phyloP scores from a whole-genome alignment of 2,329 filamentous ascomycete genomes.

The Hymenoscyphus fraxineus region DNA sequence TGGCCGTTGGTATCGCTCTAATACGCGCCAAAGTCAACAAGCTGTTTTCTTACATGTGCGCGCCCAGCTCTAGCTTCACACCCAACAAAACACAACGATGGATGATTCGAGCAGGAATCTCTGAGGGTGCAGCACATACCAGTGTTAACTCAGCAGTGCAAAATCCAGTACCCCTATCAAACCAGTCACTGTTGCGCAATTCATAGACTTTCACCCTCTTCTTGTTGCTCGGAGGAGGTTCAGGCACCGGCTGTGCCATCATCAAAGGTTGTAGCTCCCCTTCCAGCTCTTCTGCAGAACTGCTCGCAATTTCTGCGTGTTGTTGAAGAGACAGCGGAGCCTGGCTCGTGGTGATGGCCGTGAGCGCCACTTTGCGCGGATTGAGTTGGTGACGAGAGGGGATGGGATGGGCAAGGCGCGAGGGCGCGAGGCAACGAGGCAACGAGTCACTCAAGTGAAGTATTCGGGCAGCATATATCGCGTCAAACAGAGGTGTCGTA shows the following conservation, averaged over 20 bases:
- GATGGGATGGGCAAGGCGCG: slow-evolving; percentile 8
- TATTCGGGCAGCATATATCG: slow-evolving; percentile 13
- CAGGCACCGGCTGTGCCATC: slow-evolving; percentile 70
- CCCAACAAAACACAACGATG: neutral
- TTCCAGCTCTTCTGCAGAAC: slow-evolving; percentile 47
- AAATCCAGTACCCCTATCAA: slow-evolving; percentile 93
- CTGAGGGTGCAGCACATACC: slow-evolving; percentile 24
- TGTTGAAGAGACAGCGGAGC: slow-evolving; percentile 54
- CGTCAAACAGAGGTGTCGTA: neutral
- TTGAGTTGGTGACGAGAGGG: neutral
- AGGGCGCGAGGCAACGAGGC: slow-evolving; percentile 13
- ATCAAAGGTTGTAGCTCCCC: slow-evolving; percentile 59
- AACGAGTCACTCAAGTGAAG: slow-evolving; percentile 5
- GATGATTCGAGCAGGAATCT: neutral
- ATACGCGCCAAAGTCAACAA: slow-evolving; percentile 32
- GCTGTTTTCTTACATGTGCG: neutral
- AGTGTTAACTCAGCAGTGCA: slow-evolving; percentile 60
- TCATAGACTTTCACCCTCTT: slow-evolving; percentile 98
- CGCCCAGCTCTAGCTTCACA: neutral
- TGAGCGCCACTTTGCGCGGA: slow-evolving; percentile 29
- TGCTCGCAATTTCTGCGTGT: slow-evolving; percentile 53
- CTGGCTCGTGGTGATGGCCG: slow-evolving; percentile 24
- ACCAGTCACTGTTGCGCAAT: slow-evolving; percentile 98
- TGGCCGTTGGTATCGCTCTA: slow-evolving; percentile 55
- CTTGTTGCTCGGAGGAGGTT: slow-evolving; percentile 56